Evolutionary conservation across 495 filamentous ascomycete genomes (phyloP), one percentile per base, ranked within the genome.

Genomic region (Aspergillus sparsus): DNA sequence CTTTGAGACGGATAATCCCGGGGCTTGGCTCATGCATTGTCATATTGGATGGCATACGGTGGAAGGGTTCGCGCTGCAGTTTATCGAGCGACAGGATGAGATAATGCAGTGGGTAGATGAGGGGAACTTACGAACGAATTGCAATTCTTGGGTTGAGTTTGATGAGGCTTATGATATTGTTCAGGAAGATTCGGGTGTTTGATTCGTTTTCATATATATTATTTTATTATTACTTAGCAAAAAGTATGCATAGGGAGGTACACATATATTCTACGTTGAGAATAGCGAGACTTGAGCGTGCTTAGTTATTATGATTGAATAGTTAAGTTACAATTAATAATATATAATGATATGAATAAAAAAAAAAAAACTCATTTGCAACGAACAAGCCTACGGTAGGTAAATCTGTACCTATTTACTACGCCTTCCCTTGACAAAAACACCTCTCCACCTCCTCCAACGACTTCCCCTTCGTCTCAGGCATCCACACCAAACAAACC

Each of bases 361-460:
- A n/a, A n/a, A n/a, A n/a, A n/a, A n/a, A n/a, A n/a, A 27, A 27
- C 21, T 1, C 21, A 27, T 27, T 27, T 27, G 21, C 21, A 27
- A 27, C 21, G 21, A 27, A 27, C 21, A 27, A 27, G 21, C 21
- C 21, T 27, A 27, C 21, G 1, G 1, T 27, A 27, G 21, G 21
- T 27, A 27, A n/a, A n/a, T n/a, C n/a, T 3, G 21, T 27, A 27
- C 21, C 21, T 27, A n/a, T n/a, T n/a, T n/a, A n/a, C n/a, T n/a
- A n/a, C n/a, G n/a, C n/a, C n/a, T n/a, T n/a, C n/a, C n/a, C n/a
- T 62, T 13, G 58, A 63, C 36, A 69, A 71, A 45, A 87, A 86
- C 0, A 77, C 80, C 11, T 77, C 77, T 41, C 86, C 79, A 60
- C 88, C 86, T 51, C 79, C 77, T 85, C 82, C 32, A 89, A 69